A percentile compares a stretch with the other conserved stretches of the same genome.
Conservation (phyloP, 345 rosid genomes). For the Diplotaxis tenuifolia region DNA sequence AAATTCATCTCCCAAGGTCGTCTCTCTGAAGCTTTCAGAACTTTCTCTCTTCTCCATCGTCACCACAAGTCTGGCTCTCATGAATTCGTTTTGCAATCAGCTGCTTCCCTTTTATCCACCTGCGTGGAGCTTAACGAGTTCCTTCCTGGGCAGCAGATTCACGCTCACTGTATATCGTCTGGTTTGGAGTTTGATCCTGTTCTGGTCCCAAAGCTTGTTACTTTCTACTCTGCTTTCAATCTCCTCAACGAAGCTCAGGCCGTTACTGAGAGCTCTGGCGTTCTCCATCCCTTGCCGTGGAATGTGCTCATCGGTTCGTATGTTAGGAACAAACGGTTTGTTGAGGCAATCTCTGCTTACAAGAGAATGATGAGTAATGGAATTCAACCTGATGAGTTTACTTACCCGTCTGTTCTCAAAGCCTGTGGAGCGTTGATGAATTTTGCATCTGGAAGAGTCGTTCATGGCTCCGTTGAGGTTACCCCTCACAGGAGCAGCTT, state of each 20-base stretch:
- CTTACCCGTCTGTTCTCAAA: constrained; percentile 75
- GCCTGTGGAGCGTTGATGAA: constrained; percentile 65
- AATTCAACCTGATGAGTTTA: constrained; percentile 57
- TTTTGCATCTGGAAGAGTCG: constrained; percentile 47
- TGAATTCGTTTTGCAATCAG: constrained; percentile 38
- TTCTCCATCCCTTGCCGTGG: constrained; percentile 57
- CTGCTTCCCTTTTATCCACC: constrained; percentile 47
- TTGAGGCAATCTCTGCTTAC: constrained; percentile 49
- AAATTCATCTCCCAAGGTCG: constrained; percentile 39
- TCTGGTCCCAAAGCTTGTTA: constrained; percentile 65
- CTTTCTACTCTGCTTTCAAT: constrained; percentile 53
- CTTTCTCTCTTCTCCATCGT: constrained; percentile 43
- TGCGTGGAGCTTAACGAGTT: constrained; percentile 43
- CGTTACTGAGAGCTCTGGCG: constrained; percentile 44
- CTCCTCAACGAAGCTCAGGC: constrained; percentile 43
- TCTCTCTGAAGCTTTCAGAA: constrained; percentile 46
- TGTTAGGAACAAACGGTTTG: constrained; percentile 44
- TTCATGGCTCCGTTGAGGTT: constrained; percentile 50
- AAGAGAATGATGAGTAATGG: constrained; percentile 54
- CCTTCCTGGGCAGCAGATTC: constrained; percentile 57
- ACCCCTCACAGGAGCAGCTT: constrained; percentile 44
- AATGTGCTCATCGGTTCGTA: constrained; percentile 60
- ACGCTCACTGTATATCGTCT: constrained; percentile 45
- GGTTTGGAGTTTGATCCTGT: constrained; percentile 56
- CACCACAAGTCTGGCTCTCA: constrained; percentile 18